Base-by-base conservation (phyloP, 2,329 filamentous ascomycete species). In the Exutisphaerella laricina region DNA sequence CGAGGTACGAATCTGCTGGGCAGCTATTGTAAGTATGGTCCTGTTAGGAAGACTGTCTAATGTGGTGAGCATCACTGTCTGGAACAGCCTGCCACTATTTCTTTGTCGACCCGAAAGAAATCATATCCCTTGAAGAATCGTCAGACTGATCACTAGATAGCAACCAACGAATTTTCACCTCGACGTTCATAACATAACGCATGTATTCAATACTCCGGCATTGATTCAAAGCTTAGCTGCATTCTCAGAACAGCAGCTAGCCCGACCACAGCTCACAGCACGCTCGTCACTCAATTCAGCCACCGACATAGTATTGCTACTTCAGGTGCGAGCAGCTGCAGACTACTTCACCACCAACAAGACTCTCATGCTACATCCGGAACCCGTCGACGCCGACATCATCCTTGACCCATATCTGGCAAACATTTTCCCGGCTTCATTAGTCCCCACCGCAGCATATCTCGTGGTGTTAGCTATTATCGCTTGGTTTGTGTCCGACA, bases 1-100 rank as follows among this genome's bases (percentile, higher is more conserved):
- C 72, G 92, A 98, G 70, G 77, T 94, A 36, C 81, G 92, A 41
- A 74, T 96, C 46, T 97, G 90, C 69, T 98, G 90, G 89, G 75
- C 88, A 47, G 92, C 92, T 29, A 92, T 84, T 48, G 90, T 95
- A 75, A 67, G 85, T 74, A 16, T 32, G 3, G n/a, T 31, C 17
- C 20, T 12, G 9, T 26, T 20, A n/a, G 39, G 22, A 36, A n/a
- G 16, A 18, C 17, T 12, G 20, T 8, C 20, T 33, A 12, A 12
- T 26, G 3, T 26, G 20, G 14, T n/a, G n/a, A n/a, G n/a, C n/a
- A n/a, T n/a, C n/a, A n/a, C n/a, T n/a, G n/a, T n/a, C n/a, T n/a
- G n/a, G n/a, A n/a, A n/a, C n/a, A n/a, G n/a, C n/a, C n/a, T n/a
- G n/a, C n/a, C n/a, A n/a, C n/a, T n/a, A n/a, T n/a, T n/a, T n/a